Conservation (phyloP, 225 moss, liverwort and hornwort species). For the Marchantia polymorpha region DNA sequence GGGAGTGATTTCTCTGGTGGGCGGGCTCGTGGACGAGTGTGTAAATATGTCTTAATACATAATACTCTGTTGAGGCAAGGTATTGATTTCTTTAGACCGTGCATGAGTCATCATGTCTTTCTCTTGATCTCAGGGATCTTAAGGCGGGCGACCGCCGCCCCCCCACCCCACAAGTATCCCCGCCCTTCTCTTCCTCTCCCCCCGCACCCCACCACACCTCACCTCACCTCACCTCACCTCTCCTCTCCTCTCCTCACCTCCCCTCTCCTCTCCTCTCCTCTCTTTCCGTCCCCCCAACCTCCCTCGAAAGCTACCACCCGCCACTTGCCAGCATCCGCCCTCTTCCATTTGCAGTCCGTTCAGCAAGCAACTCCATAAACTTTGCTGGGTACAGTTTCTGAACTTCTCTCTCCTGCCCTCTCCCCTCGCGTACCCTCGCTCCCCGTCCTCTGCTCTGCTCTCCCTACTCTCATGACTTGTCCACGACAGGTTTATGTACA, state of each 20-base stretch:
- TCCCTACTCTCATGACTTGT: too few species aligned
- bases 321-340: too few species aligned
- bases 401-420: too few species aligned
- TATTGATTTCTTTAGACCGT: background rate
- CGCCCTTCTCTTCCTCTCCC: background rate
- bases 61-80: background rate
- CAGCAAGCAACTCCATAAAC: too few species aligned
- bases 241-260: background rate
- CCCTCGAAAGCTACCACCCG: background rate
- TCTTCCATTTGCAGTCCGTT: too few species aligned
- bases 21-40: background rate
- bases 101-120: background rate
- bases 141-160: background rate
- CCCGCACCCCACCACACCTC: background rate
- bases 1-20: conserved; percentile 5
- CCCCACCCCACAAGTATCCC: background rate
- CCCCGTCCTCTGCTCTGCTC: too few species aligned
- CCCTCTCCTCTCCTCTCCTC: background rate
- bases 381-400: too few species aligned
- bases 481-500: too few species aligned
- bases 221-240: background rate
- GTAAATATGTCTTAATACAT: background rate
- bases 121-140: background rate
- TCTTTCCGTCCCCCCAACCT: background rate
- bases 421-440: too few species aligned